Percentiles rank a stretch among this genome's conserved stretches.
These are phyloP conservation scores for Verticillium isaacii DNA, from an alignment of 2,329 filamentous ascomycete genomes.

Conservation along the genomic window DNA sequence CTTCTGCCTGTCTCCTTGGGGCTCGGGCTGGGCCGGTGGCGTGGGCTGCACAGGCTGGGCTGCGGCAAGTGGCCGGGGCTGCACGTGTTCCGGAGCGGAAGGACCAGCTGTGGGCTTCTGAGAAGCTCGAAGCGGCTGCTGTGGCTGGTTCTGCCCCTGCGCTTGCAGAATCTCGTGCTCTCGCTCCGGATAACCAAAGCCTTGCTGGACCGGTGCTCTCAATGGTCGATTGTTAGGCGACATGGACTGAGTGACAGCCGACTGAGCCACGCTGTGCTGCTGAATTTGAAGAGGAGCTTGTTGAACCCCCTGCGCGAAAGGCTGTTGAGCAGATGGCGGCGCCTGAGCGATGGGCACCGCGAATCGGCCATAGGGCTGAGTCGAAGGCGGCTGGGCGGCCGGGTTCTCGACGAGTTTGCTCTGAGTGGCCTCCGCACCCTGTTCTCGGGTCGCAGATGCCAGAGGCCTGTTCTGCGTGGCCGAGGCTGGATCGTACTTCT, in stretches of 20 bases:
- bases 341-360: constrained; percentile 42
- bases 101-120: constrained; percentile 30
- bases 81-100: constrained; percentile 26
- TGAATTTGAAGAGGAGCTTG: constrained; percentile 19
- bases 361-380: constrained; percentile 36
- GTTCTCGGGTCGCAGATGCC: constrained; percentile 36
- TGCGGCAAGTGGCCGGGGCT: constrained; percentile 26
- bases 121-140: constrained; percentile 32
- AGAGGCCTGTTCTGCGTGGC: constrained; percentile 33
- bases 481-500: constrained; percentile 43
- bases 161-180: constrained; percentile 27
- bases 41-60: constrained; percentile 27
- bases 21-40: constrained; percentile 26
- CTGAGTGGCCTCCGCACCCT: constrained; percentile 35
- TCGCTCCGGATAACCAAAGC: constrained; percentile 40
- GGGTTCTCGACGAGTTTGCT: constrained; percentile 39
- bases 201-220: constrained; percentile 33
- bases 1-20: constrained; percentile 10
- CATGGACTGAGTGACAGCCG: constrained; percentile 34
- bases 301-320: constrained; percentile 21
- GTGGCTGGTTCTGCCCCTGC: constrained; percentile 19
- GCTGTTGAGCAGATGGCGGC: constrained; percentile 20
- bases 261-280: constrained; percentile 31
- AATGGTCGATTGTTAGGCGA: constrained; percentile 39
- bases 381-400: constrained; percentile 21